These are phyloP conservation scores for Globisporangium perplexum DNA, from an alignment of 352 stramenopile genomes.

Conservation along the genomic window DNA sequence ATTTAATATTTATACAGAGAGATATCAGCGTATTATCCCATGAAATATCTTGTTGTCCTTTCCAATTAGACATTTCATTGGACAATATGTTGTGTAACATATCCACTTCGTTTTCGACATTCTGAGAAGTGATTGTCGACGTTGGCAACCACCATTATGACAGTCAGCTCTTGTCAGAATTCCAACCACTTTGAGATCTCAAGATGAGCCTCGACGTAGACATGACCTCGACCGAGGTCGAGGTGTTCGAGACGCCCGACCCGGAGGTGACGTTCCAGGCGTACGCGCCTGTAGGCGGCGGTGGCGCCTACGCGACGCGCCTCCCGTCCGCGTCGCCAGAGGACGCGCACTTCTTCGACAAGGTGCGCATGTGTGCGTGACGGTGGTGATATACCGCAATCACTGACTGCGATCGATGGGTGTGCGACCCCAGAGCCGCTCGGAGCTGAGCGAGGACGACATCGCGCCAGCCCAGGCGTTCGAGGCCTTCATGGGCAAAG, in stretches of 20 bases:
- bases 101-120: too few relatives aligned
- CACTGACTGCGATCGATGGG: not conserved
- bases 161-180: too few relatives aligned
- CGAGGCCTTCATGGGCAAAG: conserved; percentile 79
- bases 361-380: conserved; percentile 18
- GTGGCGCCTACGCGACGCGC: conserved; percentile 5
- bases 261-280: conserved; percentile 53
- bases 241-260: conserved; percentile 77
- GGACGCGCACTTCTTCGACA: conserved; percentile 52
- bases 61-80: too few relatives aligned
- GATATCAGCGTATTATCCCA: too few relatives aligned
- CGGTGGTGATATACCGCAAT: not conserved
- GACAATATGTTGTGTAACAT: too few relatives aligned
- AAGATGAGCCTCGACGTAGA: conserved; percentile 10
- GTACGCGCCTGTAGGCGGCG: conserved; percentile 37
- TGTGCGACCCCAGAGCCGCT: conserved; percentile 21
- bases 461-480: conserved; percentile 52
- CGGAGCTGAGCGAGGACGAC: conserved; percentile 57
- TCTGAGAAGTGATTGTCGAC: too few relatives aligned
- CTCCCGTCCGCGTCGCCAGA: conserved; percentile 16
- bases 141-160: too few relatives aligned
- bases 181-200: too few relatives aligned
- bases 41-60: too few relatives aligned
- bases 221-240: conserved; percentile 65
- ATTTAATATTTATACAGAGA: too few relatives aligned